Base-by-base conservation (phyloP, 768 basidiomycete genomes). In the Austroboletus eburneus region DNA sequence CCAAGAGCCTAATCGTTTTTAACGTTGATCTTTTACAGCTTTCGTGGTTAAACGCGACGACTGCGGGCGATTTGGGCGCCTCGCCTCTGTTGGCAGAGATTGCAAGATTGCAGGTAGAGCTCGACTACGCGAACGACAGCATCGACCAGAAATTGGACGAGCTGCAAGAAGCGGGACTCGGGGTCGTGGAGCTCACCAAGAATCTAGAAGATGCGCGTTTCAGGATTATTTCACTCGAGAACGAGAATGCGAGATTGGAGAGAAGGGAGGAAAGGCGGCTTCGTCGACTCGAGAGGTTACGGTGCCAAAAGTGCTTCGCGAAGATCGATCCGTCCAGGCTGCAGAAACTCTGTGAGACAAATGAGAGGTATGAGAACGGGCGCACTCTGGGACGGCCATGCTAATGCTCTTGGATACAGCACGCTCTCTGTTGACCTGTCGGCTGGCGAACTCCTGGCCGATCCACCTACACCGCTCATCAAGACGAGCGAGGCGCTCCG, bases 91-190 rank as follows among this genome's bases (percentile, higher is more conserved):
- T 90, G n/a, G 68, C 73, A 2, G 86, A 92, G 62, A 87, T 92
- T 41, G 73, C 72, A 42, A 77, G 84, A 20, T 70, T 93, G 30
- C 85, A 91, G 56, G 71, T 71, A 16, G 84, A 92, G 54, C 81
- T 93, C 22, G 84, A 86, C 51, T 73, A 62, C 3, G 91, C 90
- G 9, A 91, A 94, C 59, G 82, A 85, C 29, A 85, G 79, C 55
- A 87, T 94, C 44, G 92, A 94, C 55, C 84, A 91, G 58, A 92
- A 93, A 63, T 73, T 94, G 14, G 89, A 91, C 60, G 81, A 84
- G 42, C 80, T 94, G 3, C 87, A 89, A 58, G 83, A 91, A 46
- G 83, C 85, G 0, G 90, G 90, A 5, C 64, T 85, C 13, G 87
- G 80, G 23, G 83, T 83, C 34, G 79, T 91, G 37, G 80, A 78